Percentiles rank a stretch among this genome's conserved stretches.
Evolutionary conservation across 331 rosid species (phyloP).

Genomic region (Quercus lobata): DNA sequence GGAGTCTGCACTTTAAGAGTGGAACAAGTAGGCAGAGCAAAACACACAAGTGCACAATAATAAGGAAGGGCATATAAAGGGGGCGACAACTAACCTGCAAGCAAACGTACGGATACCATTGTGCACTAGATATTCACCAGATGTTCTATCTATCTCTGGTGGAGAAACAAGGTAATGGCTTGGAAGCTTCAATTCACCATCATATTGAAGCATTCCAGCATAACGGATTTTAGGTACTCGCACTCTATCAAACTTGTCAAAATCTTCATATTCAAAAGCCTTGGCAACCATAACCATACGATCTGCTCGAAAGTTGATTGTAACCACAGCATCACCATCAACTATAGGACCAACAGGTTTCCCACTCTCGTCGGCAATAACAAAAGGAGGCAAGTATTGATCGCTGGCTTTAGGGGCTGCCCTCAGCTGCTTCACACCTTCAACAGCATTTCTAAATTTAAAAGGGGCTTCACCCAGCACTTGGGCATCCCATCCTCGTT

Average conservation of each 20-base stretch:
- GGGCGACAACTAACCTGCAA: constrained; percentile 61
- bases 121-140: constrained; percentile 89
- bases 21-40: background rate
- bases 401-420: constrained; percentile 67
- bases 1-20: background rate
- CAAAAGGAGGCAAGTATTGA: constrained; percentile 94
- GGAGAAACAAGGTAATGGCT: constrained; percentile 85
- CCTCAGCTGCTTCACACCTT: constrained; percentile 82
- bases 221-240: constrained; percentile 79
- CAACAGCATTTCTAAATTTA: constrained; percentile 70
- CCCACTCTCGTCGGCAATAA: constrained; percentile 75
- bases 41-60: background rate
- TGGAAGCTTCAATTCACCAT: constrained; percentile 97
- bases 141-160: constrained; percentile 93
- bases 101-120: constrained; percentile 88
- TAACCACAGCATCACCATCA: constrained; percentile 99
- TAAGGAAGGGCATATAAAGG: background rate
- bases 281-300: constrained; percentile 95
- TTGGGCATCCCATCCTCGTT: constrained; percentile 99
- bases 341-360: constrained; percentile 90
- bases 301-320: constrained; percentile 93
- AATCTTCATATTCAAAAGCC: constrained; percentile 83
- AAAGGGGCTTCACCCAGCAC: constrained; percentile 98
- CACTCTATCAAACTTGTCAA: constrained; percentile 90
- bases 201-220: constrained; percentile 99